Evolutionary conservation across 345 rosid species (phyloP).

Genomic region (Garcia nutans): DNA sequence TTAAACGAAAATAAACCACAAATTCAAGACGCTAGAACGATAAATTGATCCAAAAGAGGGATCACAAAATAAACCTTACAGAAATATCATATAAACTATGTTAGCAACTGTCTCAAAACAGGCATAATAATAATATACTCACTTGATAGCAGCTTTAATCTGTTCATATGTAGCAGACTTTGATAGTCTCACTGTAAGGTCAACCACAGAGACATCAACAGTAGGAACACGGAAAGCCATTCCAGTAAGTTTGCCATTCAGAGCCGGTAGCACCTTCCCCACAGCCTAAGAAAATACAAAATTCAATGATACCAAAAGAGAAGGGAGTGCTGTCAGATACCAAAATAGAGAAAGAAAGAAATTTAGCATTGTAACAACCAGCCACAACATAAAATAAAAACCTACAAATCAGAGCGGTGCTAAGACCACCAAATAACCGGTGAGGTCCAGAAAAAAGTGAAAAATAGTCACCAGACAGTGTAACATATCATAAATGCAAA

Average conservation of each 20-base stretch:
- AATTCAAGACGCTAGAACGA: neutral
- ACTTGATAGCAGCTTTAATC: constrained; percentile 35
- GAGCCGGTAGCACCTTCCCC: constrained; percentile 31
- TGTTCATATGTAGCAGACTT: constrained; percentile 24
- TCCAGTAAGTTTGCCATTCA: constrained; percentile 34
- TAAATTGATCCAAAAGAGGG: neutral
- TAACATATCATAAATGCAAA: neutral
- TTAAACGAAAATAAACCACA: neutral
- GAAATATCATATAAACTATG: too few species aligned
- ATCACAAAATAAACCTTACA: too few species aligned
- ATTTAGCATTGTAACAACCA: neutral
- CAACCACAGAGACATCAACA: constrained; percentile 34
- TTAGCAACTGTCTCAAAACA: neutral
- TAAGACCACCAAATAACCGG: neutral
- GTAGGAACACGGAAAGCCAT: constrained; percentile 38
- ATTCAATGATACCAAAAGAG: neutral
- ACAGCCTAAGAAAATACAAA: constrained; percentile 21
- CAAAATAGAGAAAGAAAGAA: neutral
- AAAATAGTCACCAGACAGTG: too few species aligned
- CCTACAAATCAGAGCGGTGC: neutral
- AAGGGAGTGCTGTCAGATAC: neutral
- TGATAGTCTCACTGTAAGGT: constrained; percentile 29
- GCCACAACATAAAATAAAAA: neutral
- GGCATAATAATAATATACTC: neutral
- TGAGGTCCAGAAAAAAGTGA: neutral